Conservation (phyloP, 2,329 filamentous ascomycete genomes). For the Pyrenophora teres region DNA sequence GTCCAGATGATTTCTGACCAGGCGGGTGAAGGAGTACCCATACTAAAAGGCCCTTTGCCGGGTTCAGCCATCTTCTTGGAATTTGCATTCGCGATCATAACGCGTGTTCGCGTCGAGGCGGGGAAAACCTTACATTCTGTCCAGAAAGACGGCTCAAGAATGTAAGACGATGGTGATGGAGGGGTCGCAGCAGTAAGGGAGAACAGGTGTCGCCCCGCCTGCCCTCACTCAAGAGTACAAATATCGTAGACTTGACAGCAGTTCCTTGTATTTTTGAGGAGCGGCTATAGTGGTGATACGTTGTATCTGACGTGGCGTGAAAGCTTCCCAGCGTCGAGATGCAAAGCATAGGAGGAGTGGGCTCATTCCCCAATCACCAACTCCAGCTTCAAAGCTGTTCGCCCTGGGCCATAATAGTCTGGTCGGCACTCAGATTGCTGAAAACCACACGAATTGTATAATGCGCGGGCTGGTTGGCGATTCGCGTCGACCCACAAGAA, state of each 20-base stretch:
- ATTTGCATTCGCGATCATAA: constrained; percentile 34
- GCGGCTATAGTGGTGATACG: too few relatives aligned
- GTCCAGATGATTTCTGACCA: constrained; percentile 13
- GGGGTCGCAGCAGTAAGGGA: constrained; percentile 40
- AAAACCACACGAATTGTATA: constrained; percentile 56
- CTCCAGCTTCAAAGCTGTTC: constrained; percentile 47
- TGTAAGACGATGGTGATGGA: constrained; percentile 26
- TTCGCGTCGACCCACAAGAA: constrained; percentile 59
- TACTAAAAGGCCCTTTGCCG: constrained; percentile 27
- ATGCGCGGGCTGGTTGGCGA: constrained; percentile 50
- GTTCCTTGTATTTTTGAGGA: not conserved
- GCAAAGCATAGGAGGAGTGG: not conserved
- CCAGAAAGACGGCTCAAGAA: constrained; percentile 30
- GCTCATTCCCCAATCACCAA: constrained; percentile 23
- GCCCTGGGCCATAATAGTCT: constrained; percentile 58
- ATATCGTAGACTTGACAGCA: not conserved
- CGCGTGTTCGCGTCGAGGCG: constrained; percentile 29
- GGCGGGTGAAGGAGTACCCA: constrained; percentile 21
- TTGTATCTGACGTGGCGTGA: too few relatives aligned
- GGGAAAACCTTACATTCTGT: constrained; percentile 29
- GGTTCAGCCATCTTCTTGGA: constrained; percentile 39
- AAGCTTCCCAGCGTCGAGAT: too few relatives aligned
- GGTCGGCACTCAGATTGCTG: constrained; percentile 51
- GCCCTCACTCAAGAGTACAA: not conserved
- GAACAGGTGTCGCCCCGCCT: constrained; percentile 25